Evolutionary conservation across 306 rosid genomes (phyloP).

Genomic region (Dalbergia cochinchinensis): DNA sequence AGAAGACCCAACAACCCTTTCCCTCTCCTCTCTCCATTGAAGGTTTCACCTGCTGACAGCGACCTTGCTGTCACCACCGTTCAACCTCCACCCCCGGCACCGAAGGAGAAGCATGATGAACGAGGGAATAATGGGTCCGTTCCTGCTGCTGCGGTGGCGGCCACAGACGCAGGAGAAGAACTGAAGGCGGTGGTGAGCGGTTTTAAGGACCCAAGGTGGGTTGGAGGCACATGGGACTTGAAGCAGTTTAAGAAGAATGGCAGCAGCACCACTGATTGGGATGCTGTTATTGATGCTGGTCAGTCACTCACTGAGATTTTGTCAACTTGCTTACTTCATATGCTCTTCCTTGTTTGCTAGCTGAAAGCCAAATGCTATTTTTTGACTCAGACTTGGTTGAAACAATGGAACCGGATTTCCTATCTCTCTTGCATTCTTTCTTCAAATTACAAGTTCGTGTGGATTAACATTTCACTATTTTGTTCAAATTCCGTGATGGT

Average conservation of each 20-base stretch:
- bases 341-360: background rate
- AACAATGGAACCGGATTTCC: no score
- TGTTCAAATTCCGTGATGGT: no score
- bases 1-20: background rate
- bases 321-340: no score
- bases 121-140: background rate
- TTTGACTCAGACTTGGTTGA: no score
- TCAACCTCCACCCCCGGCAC: background rate
- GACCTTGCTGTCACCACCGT: background rate
- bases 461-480: no score
- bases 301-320: background rate
- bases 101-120: background rate
- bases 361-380: no score
- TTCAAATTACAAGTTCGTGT: no score
- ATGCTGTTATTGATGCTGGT: constrained; percentile 1
- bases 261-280: background rate
- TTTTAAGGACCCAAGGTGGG: background rate
- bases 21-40: background rate
- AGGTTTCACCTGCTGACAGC: background rate
- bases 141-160: background rate
- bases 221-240: background rate
- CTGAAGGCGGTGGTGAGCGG: background rate
- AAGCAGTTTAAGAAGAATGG: background rate
- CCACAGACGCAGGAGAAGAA: background rate
- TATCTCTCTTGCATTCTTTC: no score